Conservation (phyloP, 2,329 filamentous ascomycete genomes). For the Fusarium citri region DNA sequence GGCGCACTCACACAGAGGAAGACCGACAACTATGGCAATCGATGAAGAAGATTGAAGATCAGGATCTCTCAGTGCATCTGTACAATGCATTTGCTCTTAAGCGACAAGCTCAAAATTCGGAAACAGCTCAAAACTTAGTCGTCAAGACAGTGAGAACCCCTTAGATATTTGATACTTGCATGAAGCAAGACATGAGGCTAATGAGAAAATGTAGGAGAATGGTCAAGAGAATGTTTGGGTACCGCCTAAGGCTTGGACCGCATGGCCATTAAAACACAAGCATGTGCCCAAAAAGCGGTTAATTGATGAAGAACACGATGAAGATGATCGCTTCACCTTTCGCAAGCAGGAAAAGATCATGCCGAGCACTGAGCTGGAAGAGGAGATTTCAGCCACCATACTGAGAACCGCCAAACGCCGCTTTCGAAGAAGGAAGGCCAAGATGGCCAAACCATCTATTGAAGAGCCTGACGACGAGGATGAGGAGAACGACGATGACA, state of each 20-base stretch:
- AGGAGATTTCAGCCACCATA: slow-evolving; percentile 75
- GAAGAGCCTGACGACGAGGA: slow-evolving; percentile 32
- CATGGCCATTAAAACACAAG: slow-evolving; percentile 79
- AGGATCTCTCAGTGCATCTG: slow-evolving; percentile 79
- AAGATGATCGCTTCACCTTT: slow-evolving; percentile 64
- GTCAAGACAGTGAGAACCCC: slow-evolving; percentile 45
- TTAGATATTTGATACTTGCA: no score
- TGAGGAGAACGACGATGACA: slow-evolving; percentile 10
- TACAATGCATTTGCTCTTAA: slow-evolving; percentile 82
- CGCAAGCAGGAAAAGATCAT: slow-evolving; percentile 56
- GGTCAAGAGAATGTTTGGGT: slow-evolving; percentile 56
- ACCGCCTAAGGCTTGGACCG: slow-evolving; percentile 76
- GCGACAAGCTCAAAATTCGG: slow-evolving; percentile 45
- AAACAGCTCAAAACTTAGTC: slow-evolving; percentile 45
- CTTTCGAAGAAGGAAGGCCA: slow-evolving; percentile 56
- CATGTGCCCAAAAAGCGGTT: slow-evolving; percentile 71
- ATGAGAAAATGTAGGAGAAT: slow-evolving; percentile 42
- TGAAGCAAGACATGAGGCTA: neutral
- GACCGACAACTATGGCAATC: slow-evolving; percentile 73
- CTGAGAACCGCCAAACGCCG: slow-evolving; percentile 75
- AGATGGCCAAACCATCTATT: slow-evolving; percentile 37
- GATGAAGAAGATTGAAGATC: slow-evolving; percentile 70
- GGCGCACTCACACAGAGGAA: slow-evolving; percentile 70
- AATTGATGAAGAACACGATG: slow-evolving; percentile 57
- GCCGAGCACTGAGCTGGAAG: slow-evolving; percentile 73